Base-by-base conservation (phyloP, 2,329 filamentous ascomycete genomes). In the Xylaria sp. region DNA sequence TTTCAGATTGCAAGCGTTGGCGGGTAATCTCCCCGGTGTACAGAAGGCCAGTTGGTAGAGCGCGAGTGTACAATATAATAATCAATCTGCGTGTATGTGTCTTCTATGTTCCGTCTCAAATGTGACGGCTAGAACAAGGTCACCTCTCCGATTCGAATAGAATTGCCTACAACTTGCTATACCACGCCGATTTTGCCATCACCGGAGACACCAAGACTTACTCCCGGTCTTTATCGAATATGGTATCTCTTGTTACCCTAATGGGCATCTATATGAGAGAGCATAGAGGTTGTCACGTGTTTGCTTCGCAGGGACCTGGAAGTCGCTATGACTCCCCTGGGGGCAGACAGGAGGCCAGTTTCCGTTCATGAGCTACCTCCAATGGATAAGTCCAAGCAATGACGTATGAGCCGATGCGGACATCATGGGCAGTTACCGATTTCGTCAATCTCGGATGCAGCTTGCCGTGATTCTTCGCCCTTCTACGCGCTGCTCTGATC, bases 1-100 rank as follows among this genome's bases (percentile, higher is more conserved):
- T 79, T 99, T 99, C 79, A 85, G 94, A 74, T 80, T 94, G 77
- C 88, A 96, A 74, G 94, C 94, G 16, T 78, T 97, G 64, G 87
- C 83, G 37, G 94, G 94, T 54, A 85, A 91, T 63, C 74, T 99
- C 56, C 93, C 94, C 0, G 94, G 94, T 69, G 94, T 99, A 58
- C 91, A 88, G 82, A 96, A 96, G 80, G 94, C 94, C 54, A 95
- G 90, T 76, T 99, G 94, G 94, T 99, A 90, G 74, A 72, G 2
- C 7, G 54, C 9, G 18, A 42, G 35, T 69, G 66, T 68, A 65
- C 9, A 56, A 69, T 68, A 66, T 67, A 52, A 18, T 53, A 5
- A 30, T 30, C 23, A 30, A 30, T 30, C 5, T 30, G 23, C 23
- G 23, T 16, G 16, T 16, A 1, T 16, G 16, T 16, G 16, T 16